These are phyloP conservation scores for Boletus tomentosulus DNA, from an alignment of 768 basidiomycete genomes.

Conservation along the genomic window DNA sequence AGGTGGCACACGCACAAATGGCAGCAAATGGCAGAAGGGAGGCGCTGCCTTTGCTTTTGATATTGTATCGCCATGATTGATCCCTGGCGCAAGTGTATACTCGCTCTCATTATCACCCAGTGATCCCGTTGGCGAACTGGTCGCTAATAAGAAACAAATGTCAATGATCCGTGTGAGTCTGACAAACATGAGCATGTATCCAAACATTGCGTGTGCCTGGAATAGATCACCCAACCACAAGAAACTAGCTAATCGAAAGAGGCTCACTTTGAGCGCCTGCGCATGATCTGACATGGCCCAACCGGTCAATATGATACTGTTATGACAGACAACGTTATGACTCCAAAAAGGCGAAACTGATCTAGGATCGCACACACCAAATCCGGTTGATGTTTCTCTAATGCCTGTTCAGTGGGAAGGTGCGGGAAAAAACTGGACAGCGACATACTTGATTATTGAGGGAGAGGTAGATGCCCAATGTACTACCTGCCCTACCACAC, in stretches of 20 bases:
- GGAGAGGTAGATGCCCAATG: conserved; percentile 80
- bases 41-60: conserved; percentile 38
- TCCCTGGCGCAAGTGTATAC: conserved; percentile 53
- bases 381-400: conserved; percentile 71
- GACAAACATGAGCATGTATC: conserved; percentile 81
- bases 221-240: background rate
- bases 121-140: conserved; percentile 27
- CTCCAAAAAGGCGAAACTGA: background rate
- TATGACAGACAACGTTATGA: background rate
- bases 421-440: background rate
- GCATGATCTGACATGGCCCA: conserved; percentile 92
- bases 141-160: conserved; percentile 65
- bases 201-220: conserved; percentile 80
- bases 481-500: conserved; percentile 85
- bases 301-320: conserved; percentile 82
- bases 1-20: conserved; percentile 60
- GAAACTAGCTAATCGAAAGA: background rate
- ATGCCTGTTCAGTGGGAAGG: background rate
- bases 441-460: conserved; percentile 65
- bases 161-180: conserved; percentile 79
- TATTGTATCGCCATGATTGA: conserved; percentile 14
- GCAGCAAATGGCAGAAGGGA: conserved; percentile 83
- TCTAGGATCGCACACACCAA: conserved; percentile 55
- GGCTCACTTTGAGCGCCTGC: conserved; percentile 68
- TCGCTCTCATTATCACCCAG: conserved; percentile 57